Evolutionary conservation across 179 eudicot species (phyloP), one percentile per base, ranked within the genome.

Genomic region (Beta macrorhiza): DNA sequence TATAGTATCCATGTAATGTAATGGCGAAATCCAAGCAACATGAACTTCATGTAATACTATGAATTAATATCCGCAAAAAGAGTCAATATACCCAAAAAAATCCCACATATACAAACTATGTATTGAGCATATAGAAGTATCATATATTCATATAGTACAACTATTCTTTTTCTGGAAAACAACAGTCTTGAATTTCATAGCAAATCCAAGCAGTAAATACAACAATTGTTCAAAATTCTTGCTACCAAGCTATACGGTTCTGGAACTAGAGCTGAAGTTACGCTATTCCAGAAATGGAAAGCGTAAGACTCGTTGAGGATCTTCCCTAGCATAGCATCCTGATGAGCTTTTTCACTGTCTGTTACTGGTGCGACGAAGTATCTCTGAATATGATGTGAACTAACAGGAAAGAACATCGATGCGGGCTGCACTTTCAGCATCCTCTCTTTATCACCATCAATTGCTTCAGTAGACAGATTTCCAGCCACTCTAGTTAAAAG

Each of bases 401-500:
- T 59, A 70, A 95, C 83, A 25, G 98, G 98, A 83, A 93, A 93
- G 85, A 92, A 92, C 74, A 82, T 57, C 29, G 85, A 86, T 68
- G 88, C 78, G 37, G 91, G 90, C 73, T 89, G 93, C 88, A 91
- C 85, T 70, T 82, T 88, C 65, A 93, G 86, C 87, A 89, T 91
- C 83, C 44, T 72, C 75, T 82, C 81, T 57, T 69, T 82, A 78
- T 80, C 80, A 61, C 70, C 72, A 72, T 42, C 79, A 56, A 64
- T 82, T 82, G 80, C 64, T 58, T 84, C 84, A 72, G 83, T 76
- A 32, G 89, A 84, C 79, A 88, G 86, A 29, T 86, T 91, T 71
- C 87, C 88, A 80, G 92, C 92, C 37, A 91, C 97, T 86, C 98
- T 93, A 37, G 97, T 89, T 77, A 95, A 82, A 82, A 95, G 97